Conservation (phyloP, 805 yeast genomes). For the Saccharomyces jurei region DNA sequence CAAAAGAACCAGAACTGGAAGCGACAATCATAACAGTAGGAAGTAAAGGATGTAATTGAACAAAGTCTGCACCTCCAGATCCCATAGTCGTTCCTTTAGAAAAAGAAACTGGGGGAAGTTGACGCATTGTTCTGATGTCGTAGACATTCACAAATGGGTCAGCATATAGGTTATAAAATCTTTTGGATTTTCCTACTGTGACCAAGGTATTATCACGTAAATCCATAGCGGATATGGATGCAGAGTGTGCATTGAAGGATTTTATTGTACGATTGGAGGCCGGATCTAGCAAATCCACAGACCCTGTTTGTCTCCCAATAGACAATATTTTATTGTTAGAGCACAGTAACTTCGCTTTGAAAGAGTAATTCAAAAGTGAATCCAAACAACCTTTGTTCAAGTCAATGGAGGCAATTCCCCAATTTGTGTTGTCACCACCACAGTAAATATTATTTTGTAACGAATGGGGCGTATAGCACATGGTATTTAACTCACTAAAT, state of each 20-base stretch:
- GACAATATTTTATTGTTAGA: conserved; percentile 47
- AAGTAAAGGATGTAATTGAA: conserved; percentile 76
- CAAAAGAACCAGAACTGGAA: conserved; percentile 73
- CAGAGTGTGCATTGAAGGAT: conserved; percentile 52
- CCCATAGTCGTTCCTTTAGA: conserved; percentile 39
- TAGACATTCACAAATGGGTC: conserved; percentile 82
- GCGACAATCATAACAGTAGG: conserved; percentile 71
- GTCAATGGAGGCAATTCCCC: conserved; percentile 37
- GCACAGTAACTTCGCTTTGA: conserved; percentile 41
- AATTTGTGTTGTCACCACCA: conserved; percentile 31
- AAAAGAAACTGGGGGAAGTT: conserved; percentile 74
- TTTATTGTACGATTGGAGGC: conserved; percentile 39
- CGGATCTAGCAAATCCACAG: conserved; percentile 59
- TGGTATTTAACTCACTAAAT: conserved; percentile 31
- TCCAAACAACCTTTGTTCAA: conserved; percentile 32
- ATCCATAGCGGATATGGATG: conserved; percentile 55
- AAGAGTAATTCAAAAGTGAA: conserved; percentile 35
- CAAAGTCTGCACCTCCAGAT: conserved; percentile 78
- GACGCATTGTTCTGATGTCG: conserved; percentile 65
- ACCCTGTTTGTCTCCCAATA: conserved; percentile 52
- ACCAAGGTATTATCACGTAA: conserved; percentile 58
- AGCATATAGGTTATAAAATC: conserved; percentile 47
- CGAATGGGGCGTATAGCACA: conserved; percentile 34
- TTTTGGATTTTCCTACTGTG: conserved; percentile 72
- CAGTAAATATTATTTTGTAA: conserved; percentile 39